phyloP scores from a whole-genome alignment of 1,284 basidiomycete species.

The Rhodotorula sp. region DNA sequence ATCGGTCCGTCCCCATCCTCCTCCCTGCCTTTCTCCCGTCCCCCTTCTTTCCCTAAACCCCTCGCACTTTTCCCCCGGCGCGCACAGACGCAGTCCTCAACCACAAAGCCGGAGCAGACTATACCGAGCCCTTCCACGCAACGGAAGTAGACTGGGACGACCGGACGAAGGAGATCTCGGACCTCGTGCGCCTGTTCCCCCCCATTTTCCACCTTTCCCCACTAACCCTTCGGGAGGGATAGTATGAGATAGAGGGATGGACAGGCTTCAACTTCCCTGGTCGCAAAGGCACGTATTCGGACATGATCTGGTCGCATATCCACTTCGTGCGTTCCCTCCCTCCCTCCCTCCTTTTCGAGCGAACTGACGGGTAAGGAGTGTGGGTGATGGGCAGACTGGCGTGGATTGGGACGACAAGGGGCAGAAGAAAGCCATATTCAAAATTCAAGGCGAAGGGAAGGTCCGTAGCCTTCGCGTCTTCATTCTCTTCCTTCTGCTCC shows the following conservation, averaged over 20 bases:
- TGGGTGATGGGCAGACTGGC: conserved; percentile 54
- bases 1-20: conserved; percentile 57
- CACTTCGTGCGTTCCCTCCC: conserved; percentile 30
- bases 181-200: conserved; percentile 44
- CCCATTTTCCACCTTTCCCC: not conserved
- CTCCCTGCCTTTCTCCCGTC: not conserved
- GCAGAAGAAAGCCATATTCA: conserved; percentile 50
- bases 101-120: conserved; percentile 71
- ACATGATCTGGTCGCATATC: conserved; percentile 54
- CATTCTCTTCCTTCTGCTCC: too few species aligned
- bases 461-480: too few species aligned
- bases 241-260: conserved; percentile 77
- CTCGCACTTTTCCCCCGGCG: conserved; percentile 43
- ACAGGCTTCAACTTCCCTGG: conserved; percentile 77
- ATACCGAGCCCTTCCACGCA: conserved; percentile 70
- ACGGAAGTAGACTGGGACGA: conserved; percentile 66
- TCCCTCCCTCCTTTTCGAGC: not conserved
- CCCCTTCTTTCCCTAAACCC: conserved; percentile 22
- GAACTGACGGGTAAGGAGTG: not conserved
- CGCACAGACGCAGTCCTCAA: conserved; percentile 55
- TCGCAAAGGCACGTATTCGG: conserved; percentile 63
- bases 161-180: conserved; percentile 57
- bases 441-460: conserved; percentile 59
- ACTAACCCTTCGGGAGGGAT: not conserved
- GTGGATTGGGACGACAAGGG: conserved; percentile 80